phyloP scores from a whole-genome alignment of 495 filamentous ascomycete species.

The Trichoderma erinaceum region DNA sequence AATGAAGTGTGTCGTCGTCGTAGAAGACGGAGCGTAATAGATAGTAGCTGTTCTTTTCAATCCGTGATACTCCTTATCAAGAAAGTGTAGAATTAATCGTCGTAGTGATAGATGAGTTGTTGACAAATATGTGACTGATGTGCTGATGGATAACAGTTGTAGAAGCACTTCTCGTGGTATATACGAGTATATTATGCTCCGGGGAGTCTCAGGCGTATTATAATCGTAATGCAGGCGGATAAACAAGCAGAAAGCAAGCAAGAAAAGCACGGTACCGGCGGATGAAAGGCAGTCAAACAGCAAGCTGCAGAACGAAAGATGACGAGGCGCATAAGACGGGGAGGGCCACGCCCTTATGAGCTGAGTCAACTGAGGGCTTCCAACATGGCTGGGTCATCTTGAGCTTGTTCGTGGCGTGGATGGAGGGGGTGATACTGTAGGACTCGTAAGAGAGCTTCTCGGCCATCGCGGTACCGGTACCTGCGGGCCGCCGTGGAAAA shows the following conservation, averaged over 20 bases:
- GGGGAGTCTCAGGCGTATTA: background rate
- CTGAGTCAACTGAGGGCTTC: conserved; percentile 1
- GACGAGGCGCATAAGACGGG: background rate
- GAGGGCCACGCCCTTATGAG: conserved; percentile 2
- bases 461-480: conserved; percentile 2
- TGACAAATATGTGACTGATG: no score
- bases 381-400: background rate
- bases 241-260: background rate
- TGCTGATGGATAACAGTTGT: background rate
- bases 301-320: conserved; percentile 1
- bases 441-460: background rate
- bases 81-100: background rate
- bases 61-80: no score
- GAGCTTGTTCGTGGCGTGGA: background rate
- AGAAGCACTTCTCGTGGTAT: background rate
- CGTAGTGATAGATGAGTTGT: background rate
- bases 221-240: background rate
- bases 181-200: background rate
- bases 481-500: background rate
- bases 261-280: background rate
- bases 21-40: background rate
- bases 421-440: conserved; percentile 1
- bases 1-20: background rate
- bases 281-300: background rate
- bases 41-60: background rate